phyloP scores from a whole-genome alignment of 805 yeast genomes.

The Clavispora asparagi region DNA sequence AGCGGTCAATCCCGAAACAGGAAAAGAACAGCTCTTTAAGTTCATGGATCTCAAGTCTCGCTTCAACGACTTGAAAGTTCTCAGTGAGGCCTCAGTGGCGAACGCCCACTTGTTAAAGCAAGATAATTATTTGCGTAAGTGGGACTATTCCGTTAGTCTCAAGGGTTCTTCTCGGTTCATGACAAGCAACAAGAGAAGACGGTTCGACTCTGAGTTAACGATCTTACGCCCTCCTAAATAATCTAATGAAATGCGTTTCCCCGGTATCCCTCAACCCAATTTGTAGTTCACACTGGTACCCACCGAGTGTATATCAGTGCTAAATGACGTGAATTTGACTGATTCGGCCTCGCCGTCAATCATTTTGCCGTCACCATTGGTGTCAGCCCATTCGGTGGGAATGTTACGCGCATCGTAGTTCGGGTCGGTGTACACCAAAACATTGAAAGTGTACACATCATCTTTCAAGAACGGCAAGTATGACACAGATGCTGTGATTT shows the following conservation, averaged over 20 bases:
- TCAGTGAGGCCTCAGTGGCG: conserved; percentile 26
- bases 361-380: conserved; percentile 50
- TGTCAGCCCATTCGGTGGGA: conserved; percentile 83
- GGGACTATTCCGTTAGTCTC: conserved; percentile 35
- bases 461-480: conserved; percentile 69
- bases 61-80: conserved; percentile 34
- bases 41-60: conserved; percentile 41
- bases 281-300: conserved; percentile 68
- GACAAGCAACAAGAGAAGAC: conserved; percentile 43
- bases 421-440: conserved; percentile 75
- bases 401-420: conserved; percentile 43
- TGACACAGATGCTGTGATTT: conserved; percentile 82
- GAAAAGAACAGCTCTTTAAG: conserved; percentile 45
- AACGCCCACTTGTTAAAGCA: conserved; percentile 24
- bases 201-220: conserved; percentile 37
- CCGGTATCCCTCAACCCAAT: conserved; percentile 11
- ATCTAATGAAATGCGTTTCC: neutral
- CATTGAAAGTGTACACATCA: conserved; percentile 68
- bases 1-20: conserved; percentile 25
- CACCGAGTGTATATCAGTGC: conserved; percentile 63
- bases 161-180: conserved; percentile 48
- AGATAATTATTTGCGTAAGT: conserved; percentile 45
- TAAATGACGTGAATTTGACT: conserved; percentile 65
- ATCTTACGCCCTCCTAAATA: conserved; percentile 10
- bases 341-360: conserved; percentile 52